phyloP scores from a whole-genome alignment of 2,329 filamentous ascomycete genomes.

The Catunica adiposa region DNA sequence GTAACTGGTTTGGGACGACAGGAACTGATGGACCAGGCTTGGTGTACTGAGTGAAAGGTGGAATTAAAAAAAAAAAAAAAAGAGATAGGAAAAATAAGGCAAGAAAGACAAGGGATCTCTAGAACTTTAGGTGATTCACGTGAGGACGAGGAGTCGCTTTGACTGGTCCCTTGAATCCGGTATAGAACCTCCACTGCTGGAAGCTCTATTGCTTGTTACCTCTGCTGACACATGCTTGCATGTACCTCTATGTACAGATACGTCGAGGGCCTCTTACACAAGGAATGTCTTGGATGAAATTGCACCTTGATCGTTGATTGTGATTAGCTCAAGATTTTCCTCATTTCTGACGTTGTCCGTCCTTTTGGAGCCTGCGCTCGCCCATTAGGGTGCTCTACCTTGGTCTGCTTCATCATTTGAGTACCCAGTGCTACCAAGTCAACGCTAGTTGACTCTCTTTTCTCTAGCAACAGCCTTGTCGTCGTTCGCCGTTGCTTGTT shows the following conservation, averaged over 20 bases:
- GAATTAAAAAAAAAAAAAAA: too few species aligned
- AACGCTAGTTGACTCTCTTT: background rate
- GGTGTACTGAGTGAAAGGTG: too few species aligned
- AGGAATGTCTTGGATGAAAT: background rate
- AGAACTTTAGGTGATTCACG: slow-evolving; percentile 6
- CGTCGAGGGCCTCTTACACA: background rate
- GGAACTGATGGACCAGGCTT: background rate
- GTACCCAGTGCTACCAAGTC: too few species aligned
- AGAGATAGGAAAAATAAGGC: too few species aligned
- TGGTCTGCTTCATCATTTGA: too few species aligned
- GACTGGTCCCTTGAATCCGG: background rate
- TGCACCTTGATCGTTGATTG: too few species aligned
- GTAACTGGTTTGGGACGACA: background rate
- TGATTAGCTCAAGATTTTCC: too few species aligned
- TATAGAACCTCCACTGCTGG: background rate
- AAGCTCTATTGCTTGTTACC: background rate
- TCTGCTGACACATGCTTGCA: background rate
- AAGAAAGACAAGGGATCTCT: too few species aligned
- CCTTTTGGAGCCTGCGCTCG: too few species aligned
- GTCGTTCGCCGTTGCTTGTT: background rate
- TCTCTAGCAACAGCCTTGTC: background rate
- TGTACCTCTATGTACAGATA: too few species aligned
- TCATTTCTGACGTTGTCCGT: too few species aligned
- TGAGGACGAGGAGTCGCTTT: slow-evolving; percentile 7
- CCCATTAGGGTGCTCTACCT: too few species aligned